These are phyloP conservation scores for Picea sitchensis DNA, from an alignment of 75 land plant species.

Conservation along the genomic window DNA sequence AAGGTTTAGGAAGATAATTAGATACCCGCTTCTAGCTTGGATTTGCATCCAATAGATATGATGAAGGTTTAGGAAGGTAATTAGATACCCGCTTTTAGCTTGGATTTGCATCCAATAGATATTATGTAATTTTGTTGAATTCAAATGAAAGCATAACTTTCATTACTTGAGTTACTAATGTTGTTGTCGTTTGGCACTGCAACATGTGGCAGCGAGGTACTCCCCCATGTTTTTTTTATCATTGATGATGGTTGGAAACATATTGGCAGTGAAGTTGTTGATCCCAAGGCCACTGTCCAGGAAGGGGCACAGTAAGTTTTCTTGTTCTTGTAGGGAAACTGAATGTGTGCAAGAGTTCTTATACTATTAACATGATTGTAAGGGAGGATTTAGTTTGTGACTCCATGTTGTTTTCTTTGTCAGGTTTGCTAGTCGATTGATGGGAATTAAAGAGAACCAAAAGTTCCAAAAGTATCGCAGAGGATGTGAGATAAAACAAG, in stretches of 20 bases:
- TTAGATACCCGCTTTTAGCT: background rate
- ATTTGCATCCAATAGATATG: background rate
- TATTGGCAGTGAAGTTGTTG: slow-evolving; percentile 50
- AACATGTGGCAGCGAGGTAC: slow-evolving; percentile 57
- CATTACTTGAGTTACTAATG: background rate
- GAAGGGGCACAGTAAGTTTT: slow-evolving; percentile 85
- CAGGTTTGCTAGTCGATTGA: slow-evolving; percentile 63
- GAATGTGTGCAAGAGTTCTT: background rate
- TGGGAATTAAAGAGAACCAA: slow-evolving; percentile 77
- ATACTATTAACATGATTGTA: background rate
- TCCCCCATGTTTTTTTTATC: slow-evolving; percentile 80
- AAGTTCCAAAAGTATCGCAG: slow-evolving; percentile 71
- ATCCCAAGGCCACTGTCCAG: slow-evolving; percentile 38
- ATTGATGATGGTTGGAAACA: slow-evolving; percentile 98
- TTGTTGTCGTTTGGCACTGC: slow-evolving; percentile 5
- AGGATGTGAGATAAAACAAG: slow-evolving; percentile 14
- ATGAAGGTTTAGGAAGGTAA: slow-evolving; percentile 55
- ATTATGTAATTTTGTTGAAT: too few species aligned
- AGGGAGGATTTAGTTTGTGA: background rate
- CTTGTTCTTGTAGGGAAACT: background rate
- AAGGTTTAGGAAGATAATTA: slow-evolving; percentile 57
- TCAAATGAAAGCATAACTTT: background rate
- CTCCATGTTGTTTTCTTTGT: background rate
- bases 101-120: background rate
- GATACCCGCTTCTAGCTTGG: background rate